Evolutionary conservation across 148 eudicot species (phyloP).

Genomic region (Cornus kousa): DNA sequence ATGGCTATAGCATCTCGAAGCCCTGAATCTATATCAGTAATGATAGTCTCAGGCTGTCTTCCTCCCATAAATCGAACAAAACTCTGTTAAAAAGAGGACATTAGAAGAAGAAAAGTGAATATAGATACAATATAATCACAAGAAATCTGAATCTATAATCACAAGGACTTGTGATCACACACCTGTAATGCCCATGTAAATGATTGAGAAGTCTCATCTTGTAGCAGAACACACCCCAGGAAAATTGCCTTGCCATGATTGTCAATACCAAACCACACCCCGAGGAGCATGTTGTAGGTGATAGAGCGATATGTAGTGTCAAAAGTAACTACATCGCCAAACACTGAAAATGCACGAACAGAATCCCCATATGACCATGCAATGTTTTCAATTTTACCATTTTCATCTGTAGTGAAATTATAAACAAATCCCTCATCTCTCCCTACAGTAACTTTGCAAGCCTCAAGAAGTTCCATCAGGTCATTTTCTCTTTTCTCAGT

Average conservation of each 20-base stretch:
- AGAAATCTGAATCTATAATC: constrained; percentile 8
- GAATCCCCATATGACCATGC: constrained; percentile 68
- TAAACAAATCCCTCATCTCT: constrained; percentile 52
- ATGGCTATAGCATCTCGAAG: constrained; percentile 56
- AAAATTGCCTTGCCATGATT: constrained; percentile 56
- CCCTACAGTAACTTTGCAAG: constrained; percentile 49
- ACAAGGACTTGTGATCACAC: constrained; percentile 15
- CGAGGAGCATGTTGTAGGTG: constrained; percentile 60
- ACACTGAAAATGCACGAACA: constrained; percentile 38
- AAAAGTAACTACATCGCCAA: constrained; percentile 60
- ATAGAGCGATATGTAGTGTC: constrained; percentile 63
- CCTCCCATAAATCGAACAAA: constrained; percentile 63
- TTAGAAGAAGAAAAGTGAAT: constrained; percentile 8
- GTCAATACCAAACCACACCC: constrained; percentile 63
- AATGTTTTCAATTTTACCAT: constrained; percentile 58
- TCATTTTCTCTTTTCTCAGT: constrained; percentile 62
- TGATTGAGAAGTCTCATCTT: constrained; percentile 54
- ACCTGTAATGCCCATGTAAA: constrained; percentile 77
- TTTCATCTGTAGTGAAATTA: constrained; percentile 48
- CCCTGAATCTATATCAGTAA: constrained; percentile 57
- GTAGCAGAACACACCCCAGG: constrained; percentile 59
- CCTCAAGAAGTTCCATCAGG: constrained; percentile 53
- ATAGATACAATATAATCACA: constrained; percentile 16
- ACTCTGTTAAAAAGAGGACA: constrained; percentile 32
- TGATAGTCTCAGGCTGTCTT: constrained; percentile 51